Evolutionary conservation across 208 protist species (phyloP).

Genomic region (Crithidia sp.): DNA sequence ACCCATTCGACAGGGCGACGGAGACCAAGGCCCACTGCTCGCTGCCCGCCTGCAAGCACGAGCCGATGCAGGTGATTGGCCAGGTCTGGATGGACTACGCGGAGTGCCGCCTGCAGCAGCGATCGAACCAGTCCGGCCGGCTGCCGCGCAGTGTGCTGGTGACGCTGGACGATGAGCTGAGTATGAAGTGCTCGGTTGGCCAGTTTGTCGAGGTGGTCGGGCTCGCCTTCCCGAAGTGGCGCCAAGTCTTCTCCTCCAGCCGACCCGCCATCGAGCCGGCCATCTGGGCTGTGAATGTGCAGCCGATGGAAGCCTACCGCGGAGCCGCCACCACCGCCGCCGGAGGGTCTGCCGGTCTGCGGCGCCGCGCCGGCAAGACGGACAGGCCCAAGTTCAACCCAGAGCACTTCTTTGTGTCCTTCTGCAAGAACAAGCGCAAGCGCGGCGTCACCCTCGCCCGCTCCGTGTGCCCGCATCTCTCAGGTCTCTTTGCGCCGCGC

Average conservation of each 20-base stretch:
- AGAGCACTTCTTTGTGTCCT: conserved; percentile 76
- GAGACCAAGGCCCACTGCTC: conserved; percentile 51
- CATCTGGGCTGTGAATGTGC: conserved; percentile 80
- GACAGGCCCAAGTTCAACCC: conserved; percentile 70
- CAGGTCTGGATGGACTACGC: conserved; percentile 91
- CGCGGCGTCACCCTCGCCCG: conserved; percentile 58
- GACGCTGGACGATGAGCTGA: conserved; percentile 87
- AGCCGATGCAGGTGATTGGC: conserved; percentile 71
- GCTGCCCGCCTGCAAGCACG: conserved; percentile 59
- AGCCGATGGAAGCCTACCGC: conserved; percentile 79
- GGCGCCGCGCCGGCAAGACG: conserved; percentile 28
- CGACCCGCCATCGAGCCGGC: conserved; percentile 80
- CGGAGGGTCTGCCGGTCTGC: conserved; percentile 23
- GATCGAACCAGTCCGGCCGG: conserved; percentile 67
- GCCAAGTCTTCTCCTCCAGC: conserved; percentile 60
- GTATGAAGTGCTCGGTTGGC: conserved; percentile 77
- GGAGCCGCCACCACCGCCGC: conserved; percentile 39
- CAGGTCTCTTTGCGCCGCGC: conserved; percentile 81
- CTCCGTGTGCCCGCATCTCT: conserved; percentile 77
- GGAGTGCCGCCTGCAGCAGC: conserved; percentile 90
- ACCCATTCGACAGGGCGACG: conserved; percentile 70
- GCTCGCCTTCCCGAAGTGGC: conserved; percentile 78
- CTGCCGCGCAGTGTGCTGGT: conserved; percentile 82
- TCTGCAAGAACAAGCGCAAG: conserved; percentile 47
- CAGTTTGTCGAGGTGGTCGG: conserved; percentile 89